Percentiles rank a stretch among this genome's conserved stretches.
These are phyloP conservation scores for Penicillium ucsense DNA, from an alignment of 495 filamentous ascomycete species.

Conservation along the genomic window DNA sequence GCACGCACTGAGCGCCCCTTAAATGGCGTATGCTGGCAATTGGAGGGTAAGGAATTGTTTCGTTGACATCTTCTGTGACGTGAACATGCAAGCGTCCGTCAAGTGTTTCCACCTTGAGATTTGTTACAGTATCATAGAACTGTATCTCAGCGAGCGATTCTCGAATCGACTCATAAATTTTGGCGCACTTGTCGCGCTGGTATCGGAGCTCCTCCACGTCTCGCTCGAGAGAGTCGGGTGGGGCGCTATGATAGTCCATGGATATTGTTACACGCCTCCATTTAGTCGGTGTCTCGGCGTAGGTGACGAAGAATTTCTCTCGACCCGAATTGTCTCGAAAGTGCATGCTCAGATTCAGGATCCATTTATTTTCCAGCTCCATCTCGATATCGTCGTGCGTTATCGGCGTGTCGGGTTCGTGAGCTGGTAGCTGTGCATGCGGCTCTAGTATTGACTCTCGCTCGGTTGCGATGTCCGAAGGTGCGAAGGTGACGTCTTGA, in stretches of 20 bases:
- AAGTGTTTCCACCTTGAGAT: constrained; percentile 85
- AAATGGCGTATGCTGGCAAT: constrained; percentile 68
- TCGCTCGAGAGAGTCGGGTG: constrained; percentile 71
- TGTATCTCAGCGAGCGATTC: constrained; percentile 86
- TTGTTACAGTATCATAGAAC: constrained; percentile 93
- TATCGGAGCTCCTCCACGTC: constrained; percentile 70
- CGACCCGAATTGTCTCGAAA: constrained; percentile 90
- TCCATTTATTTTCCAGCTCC: constrained; percentile 86
- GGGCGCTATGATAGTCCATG: constrained; percentile 80
- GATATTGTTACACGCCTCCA: constrained; percentile 91
- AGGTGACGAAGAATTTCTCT: constrained; percentile 98
- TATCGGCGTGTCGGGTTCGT: constrained; percentile 3
- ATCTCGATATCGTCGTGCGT: constrained; percentile 53
- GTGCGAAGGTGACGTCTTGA: constrained; percentile 13
- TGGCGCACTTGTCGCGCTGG: constrained; percentile 89
- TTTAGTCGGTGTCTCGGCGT: constrained; percentile 63
- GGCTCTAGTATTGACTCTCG: neutral
- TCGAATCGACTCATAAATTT: constrained; percentile 92
- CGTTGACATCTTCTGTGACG: constrained; percentile 95
- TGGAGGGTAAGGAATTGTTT: constrained; percentile 84
- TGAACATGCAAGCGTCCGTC: constrained; percentile 90
- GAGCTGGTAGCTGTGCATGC: neutral
- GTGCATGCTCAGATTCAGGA: constrained; percentile 96
- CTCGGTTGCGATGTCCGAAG: constrained; percentile 14
- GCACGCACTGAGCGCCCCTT: constrained; percentile 48